Evolutionary conservation across 768 basidiomycete genomes (phyloP), one percentile per base, ranked within the genome.

Genomic region (Termitomyces sp.): DNA sequence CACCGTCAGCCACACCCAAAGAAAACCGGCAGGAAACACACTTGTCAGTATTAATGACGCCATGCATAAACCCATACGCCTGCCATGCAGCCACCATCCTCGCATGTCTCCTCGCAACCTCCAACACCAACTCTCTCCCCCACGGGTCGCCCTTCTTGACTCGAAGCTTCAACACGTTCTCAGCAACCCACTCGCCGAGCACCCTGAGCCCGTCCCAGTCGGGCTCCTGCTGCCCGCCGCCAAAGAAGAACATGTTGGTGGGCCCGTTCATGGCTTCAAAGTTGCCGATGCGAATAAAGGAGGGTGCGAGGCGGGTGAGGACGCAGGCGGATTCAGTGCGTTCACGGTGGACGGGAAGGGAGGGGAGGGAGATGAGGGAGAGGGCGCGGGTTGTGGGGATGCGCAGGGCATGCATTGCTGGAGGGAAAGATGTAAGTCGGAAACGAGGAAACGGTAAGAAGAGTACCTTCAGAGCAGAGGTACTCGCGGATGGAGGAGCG

Each of bases 11-110:
- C 43, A 35, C 42, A 12, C 54, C 68, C 32, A 68, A 42, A 49
- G 8, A 44, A 11, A 10, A 10, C 27, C 11, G 42, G 32, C 7
- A 10, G 27, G 14, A 31, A 40, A 31, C 54, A 57, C 62, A 89
- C 90, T 96, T 97, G 75, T 98, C 96, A 2, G 95, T 96, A 67
- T 98, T 98, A 64, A 99, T 93, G 37, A 99, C 96, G 0, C 93
- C 94, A 66, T 95, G 92, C 92, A 94, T 92, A 68, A 91, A 95
- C 1, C 93, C 93, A 69, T 89, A 90, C 7, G 84, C 92, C 72
- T 98, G 96, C 97, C 97, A 98, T 4, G 81, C 89, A 10, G 95
- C 97, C 0, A 95, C 91, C 90, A 95, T 98, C 67, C 76, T 77
- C 43, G 91, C 95, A 67, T 97, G 98, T 66, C 94, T 76, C 69